Evolutionary conservation across 768 basidiomycete genomes (phyloP).

Genomic region (Suillus weaverae): DNA sequence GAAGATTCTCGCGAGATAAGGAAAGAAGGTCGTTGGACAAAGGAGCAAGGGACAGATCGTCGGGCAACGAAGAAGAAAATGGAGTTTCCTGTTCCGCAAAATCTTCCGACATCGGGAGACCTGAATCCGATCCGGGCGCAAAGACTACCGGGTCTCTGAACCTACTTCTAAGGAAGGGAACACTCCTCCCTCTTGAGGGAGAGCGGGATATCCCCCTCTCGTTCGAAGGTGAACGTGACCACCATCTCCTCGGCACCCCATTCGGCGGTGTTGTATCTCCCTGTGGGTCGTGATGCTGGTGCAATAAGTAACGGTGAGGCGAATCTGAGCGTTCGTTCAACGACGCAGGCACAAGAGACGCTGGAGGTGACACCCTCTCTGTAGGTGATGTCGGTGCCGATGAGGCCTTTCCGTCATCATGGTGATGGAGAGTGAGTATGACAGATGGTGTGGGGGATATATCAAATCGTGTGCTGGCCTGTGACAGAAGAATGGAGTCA

Average conservation of each 20-base stretch:
- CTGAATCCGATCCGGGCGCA: too few species aligned
- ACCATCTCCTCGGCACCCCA: neutral
- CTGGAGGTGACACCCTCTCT: neutral
- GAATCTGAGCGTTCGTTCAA: too few species aligned
- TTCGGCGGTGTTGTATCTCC: neutral
- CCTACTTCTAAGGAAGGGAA: neutral
- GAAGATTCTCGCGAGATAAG: neutral
- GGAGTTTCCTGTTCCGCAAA: neutral
- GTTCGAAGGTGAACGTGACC: neutral
- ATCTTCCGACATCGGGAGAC: neutral
- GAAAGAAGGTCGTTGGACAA: neutral
- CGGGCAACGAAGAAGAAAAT: neutral
- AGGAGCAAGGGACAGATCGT: too few species aligned
- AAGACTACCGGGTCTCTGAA: neutral
- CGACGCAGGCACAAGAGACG: neutral
- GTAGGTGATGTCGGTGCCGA: neutral
- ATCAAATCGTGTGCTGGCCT: neutral
- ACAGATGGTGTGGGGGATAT: slow-evolving; percentile 1
- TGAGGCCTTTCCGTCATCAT: neutral
- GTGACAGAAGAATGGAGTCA: neutral
- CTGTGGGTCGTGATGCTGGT: neutral
- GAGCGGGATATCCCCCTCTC: neutral
- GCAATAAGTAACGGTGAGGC: neutral
- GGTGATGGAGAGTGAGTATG: neutral
- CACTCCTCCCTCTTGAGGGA: neutral